Conservation (phyloP, 208 protist genomes). For the Naegleria gruberi region DNA sequence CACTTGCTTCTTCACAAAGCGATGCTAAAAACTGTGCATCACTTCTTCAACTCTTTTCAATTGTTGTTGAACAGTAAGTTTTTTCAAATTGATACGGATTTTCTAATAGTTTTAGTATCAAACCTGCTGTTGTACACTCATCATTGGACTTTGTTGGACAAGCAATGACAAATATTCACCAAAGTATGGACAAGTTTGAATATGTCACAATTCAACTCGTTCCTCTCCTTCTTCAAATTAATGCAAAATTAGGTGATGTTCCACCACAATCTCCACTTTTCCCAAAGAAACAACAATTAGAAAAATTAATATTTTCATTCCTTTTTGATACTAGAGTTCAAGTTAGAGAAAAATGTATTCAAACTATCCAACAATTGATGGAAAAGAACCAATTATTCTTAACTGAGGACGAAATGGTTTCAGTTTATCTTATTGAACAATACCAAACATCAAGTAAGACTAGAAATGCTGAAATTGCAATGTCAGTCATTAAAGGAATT, state of each 20-base stretch:
- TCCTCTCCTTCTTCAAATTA: neutral
- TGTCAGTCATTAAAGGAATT: neutral
- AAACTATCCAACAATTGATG: neutral
- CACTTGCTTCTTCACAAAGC: neutral
- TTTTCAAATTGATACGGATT: neutral
- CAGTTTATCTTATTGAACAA: neutral
- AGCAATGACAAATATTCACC: neutral
- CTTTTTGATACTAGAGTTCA: neutral
- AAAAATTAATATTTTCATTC: neutral
- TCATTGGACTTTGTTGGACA: neutral
- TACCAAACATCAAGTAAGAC: neutral
- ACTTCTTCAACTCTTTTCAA: neutral
- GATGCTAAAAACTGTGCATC: neutral
- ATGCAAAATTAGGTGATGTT: neutral
- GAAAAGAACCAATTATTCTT: neutral
- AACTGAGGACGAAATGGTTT: neutral
- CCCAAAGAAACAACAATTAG: neutral
- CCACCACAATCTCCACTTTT: neutral
- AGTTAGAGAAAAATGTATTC: neutral
- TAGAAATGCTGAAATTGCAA: neutral
- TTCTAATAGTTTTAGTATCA: neutral
- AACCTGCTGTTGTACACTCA: neutral
- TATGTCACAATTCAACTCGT: neutral
- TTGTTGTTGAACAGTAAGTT: neutral
- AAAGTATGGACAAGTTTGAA: neutral